Evolutionary conservation across 2,329 filamentous ascomycete species (phyloP), one percentile per base, ranked within the genome.

Genomic region (Curvularia lunata): DNA sequence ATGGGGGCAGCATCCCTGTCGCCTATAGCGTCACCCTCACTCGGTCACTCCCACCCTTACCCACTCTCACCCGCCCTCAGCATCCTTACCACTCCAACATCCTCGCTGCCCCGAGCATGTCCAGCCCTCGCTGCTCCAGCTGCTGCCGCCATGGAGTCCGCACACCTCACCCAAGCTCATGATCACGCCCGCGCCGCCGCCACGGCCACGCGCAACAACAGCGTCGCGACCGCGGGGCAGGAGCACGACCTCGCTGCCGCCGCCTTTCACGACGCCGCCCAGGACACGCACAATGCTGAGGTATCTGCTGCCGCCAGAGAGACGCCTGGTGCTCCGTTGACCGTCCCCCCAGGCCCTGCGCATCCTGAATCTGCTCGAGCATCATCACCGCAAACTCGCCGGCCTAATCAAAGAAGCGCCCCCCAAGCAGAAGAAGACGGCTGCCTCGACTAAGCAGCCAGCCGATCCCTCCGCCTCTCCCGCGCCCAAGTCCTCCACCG

Each of bases 191-290:
- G 88, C 69, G 93, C 91, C 70, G 93, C 94, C 42, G 88, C 91
- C 23, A 83, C 88, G 23, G 91, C 93, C 54, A 87, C 85, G 32
- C 82, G 84, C 63, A 84, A 85, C 64, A 81, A 83, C 54, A 88
- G 95, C 73, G 91, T 91, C 54, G 89, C 89, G 6, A 88, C 91
- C 47, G 94, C 94, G 61, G 90, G 92, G 71, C 90, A 90, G 71
- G 91, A 97, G 76, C 94, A 98, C 78, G 88, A 93, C 52, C 83
- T 91, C 56, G 95, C 95, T 37, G 94, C 95, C 2, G 89, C 88
- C 63, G 91, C 97, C 75, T 98, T 97, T 75, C 88, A 91, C 59
- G 88, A 89, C 59, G 93, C 92, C 28, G 88, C 91, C n/a, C 85
- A 86, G 60, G 84, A 80, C 47, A 96, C 91, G 7, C 77, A 78